Conservation (phyloP, 2,329 filamentous ascomycete species). For the Mycosphaerelloides madeirae region DNA sequence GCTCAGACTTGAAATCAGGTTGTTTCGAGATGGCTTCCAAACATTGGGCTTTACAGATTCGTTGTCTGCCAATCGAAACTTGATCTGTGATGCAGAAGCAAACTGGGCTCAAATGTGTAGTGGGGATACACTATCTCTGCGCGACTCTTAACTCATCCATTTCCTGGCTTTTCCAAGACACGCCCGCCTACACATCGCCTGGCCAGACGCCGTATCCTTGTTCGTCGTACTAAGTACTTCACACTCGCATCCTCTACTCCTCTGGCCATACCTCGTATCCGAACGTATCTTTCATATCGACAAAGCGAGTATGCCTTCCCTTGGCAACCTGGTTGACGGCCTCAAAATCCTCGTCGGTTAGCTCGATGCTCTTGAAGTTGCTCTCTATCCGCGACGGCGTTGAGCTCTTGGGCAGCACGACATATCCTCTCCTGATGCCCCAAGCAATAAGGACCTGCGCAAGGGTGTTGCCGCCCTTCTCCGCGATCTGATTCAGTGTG, state of each 20-base stretch:
- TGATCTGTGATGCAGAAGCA: no score
- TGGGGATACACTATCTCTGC: no score
- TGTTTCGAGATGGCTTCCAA: no score
- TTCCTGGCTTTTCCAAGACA: no score
- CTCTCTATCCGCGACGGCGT: conserved; percentile 62
- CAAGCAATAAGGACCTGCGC: conserved; percentile 61
- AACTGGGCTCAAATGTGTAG: no score
- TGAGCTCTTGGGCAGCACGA: conserved; percentile 66
- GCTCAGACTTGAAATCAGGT: no score
- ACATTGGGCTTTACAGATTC: no score
- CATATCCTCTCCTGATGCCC: conserved; percentile 62
- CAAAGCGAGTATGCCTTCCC: conserved; percentile 64
- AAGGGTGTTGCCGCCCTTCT: conserved; percentile 54
- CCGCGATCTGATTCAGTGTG: conserved; percentile 55
- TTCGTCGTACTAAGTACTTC: no score
- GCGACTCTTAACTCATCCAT: no score
- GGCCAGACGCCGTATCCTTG: conserved; percentile 54
- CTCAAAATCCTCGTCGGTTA: conserved; percentile 52
- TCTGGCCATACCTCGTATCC: conserved; percentile 61
- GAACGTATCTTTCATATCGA: conserved; percentile 79
- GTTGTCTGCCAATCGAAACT: no score
- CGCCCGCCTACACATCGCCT: no score
- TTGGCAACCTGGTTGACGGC: conserved; percentile 61
- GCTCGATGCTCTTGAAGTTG: conserved; percentile 60
- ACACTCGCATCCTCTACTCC: no score